A percentile compares a stretch with the other conserved stretches of the same genome.
Evolutionary conservation across 2,329 filamentous ascomycete species (phyloP).

Genomic region (Trichocomaceae sp.): DNA sequence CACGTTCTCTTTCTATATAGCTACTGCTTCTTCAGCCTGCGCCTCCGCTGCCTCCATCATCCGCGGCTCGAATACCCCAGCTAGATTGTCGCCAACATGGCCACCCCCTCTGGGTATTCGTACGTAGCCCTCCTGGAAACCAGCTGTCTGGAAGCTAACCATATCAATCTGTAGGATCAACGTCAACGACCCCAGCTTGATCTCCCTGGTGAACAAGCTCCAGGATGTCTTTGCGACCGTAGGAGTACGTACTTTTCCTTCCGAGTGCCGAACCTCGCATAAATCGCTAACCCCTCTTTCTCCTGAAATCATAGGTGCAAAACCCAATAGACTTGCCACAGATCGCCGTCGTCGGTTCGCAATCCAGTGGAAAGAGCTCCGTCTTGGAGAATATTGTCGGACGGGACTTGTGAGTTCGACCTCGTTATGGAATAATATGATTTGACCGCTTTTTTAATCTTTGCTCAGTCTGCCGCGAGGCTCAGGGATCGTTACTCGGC

Average conservation of each 20-base stretch:
- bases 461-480: slow-evolving; percentile 77
- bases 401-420: slow-evolving; percentile 78
- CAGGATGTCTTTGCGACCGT: slow-evolving; percentile 99
- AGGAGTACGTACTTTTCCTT: slow-evolving; percentile 53
- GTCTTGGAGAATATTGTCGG: slow-evolving; percentile 98
- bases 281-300: slow-evolving; percentile 23
- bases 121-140: slow-evolving; percentile 29
- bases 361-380: slow-evolving; percentile 98
- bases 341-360: slow-evolving; percentile 95
- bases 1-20: slow-evolving; percentile 2
- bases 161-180: slow-evolving; percentile 51
- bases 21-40: background rate
- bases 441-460: slow-evolving; percentile 7
- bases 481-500: slow-evolving; percentile 91
- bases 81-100: slow-evolving; percentile 12
- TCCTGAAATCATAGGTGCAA: slow-evolving; percentile 59
- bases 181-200: slow-evolving; percentile 63
- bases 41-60: slow-evolving; percentile 16
- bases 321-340: slow-evolving; percentile 98
- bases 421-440: slow-evolving; percentile 11
- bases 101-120: slow-evolving; percentile 26
- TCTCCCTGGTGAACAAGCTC: slow-evolving; percentile 92
- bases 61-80: slow-evolving; percentile 7
- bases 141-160: slow-evolving; percentile 20
- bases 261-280: slow-evolving; percentile 10